Conservation (phyloP, 805 yeast species). For the Limtongia smithiae region DNA sequence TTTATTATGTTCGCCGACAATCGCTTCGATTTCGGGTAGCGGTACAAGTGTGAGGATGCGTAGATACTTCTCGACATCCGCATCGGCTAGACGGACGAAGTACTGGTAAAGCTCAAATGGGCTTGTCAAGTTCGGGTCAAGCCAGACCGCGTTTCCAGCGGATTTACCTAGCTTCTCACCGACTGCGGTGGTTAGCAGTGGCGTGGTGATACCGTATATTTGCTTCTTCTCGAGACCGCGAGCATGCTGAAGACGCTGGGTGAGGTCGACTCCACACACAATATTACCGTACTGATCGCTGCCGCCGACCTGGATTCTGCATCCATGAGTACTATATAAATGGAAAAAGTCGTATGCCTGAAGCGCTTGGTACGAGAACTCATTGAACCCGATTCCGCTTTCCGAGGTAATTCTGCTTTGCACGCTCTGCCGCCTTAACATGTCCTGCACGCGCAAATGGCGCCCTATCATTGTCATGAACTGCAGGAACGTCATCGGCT, state of each 20-base stretch:
- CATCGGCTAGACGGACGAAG: constrained; percentile 75
- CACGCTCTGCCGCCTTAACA: constrained; percentile 87
- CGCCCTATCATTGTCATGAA: constrained; percentile 75
- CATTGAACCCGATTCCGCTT: constrained; percentile 85
- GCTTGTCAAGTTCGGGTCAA: constrained; percentile 68
- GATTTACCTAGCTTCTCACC: constrained; percentile 97
- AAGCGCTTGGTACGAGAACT: constrained; percentile 84
- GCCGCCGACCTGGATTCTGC: constrained; percentile 81
- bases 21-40: constrained; percentile 49
- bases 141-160: constrained; percentile 93
- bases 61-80: constrained; percentile 63
- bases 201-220: constrained; percentile 81
- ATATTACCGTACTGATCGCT: constrained; percentile 98
- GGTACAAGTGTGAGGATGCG: constrained; percentile 80
- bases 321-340: constrained; percentile 54
- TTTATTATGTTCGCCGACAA: constrained; percentile 50
- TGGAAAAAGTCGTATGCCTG: constrained; percentile 95
- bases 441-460: constrained; percentile 74
- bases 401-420: constrained; percentile 65
- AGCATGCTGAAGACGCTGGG: constrained; percentile 50
- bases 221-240: constrained; percentile 22
- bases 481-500: constrained; percentile 65
- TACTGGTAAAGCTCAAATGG: constrained; percentile 79
- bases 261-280: constrained; percentile 90
- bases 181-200: constrained; percentile 76